These are phyloP conservation scores for Cinnamomum micranthum DNA, from an alignment of 164 flowering plant genomes.

Conservation along the genomic window DNA sequence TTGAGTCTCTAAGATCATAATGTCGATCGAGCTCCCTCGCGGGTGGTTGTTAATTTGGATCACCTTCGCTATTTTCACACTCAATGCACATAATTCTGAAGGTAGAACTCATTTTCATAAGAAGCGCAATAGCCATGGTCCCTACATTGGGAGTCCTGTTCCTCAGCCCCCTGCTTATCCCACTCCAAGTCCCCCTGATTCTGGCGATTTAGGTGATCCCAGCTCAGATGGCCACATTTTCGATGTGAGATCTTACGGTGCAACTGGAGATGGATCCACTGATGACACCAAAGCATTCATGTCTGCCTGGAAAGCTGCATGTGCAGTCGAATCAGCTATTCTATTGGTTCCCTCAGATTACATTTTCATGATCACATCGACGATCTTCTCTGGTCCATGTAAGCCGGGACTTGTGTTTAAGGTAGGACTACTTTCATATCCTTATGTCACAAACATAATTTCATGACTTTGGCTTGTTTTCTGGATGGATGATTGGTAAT, in stretches of 20 bases:
- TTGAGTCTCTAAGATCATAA: neutral
- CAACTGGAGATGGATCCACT: slow-evolving; percentile 71
- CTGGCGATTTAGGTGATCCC: slow-evolving; percentile 26
- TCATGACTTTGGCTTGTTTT: neutral
- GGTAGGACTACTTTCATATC: slow-evolving; percentile 27
- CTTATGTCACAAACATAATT: neutral
- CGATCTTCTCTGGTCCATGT: slow-evolving; percentile 92
- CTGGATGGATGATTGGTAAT: neutral
- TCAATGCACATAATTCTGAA: slow-evolving; percentile 34
- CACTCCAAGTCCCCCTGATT: slow-evolving; percentile 31
- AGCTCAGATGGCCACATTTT: slow-evolving; percentile 35
- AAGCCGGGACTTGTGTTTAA: slow-evolving; percentile 75
- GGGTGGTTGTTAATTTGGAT: slow-evolving; percentile 24
- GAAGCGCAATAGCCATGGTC: slow-evolving; percentile 18
- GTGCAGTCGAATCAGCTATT: slow-evolving; percentile 57
- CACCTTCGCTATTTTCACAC: slow-evolving; percentile 1
- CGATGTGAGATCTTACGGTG: slow-evolving; percentile 73
- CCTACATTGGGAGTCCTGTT: slow-evolving; percentile 9
- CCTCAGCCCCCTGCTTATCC: slow-evolving; percentile 17
- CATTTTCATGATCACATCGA: slow-evolving; percentile 64
- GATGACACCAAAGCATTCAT: slow-evolving; percentile 84
- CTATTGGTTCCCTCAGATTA: slow-evolving; percentile 55
- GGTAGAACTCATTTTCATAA: slow-evolving; percentile 58
- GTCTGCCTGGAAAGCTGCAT: slow-evolving; percentile 88
- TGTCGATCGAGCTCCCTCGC: slow-evolving; percentile 29